Evolutionary conservation across 805 yeast species (phyloP).

Genomic region (Suhomyces emberorum): DNA sequence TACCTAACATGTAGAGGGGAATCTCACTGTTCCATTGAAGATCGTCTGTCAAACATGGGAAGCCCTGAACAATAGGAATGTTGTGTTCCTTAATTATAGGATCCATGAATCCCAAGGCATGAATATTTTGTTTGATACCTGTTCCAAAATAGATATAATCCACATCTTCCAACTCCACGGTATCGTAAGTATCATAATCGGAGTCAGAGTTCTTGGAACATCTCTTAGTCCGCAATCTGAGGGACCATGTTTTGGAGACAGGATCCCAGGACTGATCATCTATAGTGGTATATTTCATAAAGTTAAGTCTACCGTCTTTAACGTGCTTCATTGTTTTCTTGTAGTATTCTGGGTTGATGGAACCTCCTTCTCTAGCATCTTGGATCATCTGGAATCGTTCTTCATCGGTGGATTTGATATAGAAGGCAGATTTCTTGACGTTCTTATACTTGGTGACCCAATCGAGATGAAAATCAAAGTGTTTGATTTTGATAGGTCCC

Average conservation of each 20-base stretch:
- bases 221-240: conserved; percentile 9
- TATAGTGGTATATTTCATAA: conserved; percentile 28
- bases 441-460: conserved; percentile 51
- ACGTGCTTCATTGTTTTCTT: conserved; percentile 27
- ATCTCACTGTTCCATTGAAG: conserved; percentile 39
- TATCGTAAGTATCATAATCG: conserved; percentile 4
- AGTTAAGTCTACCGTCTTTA: conserved; percentile 26
- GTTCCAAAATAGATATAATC: conserved; percentile 44
- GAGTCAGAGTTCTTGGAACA: conserved; percentile 5
- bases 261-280: conserved; percentile 23
- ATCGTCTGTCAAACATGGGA: conserved; percentile 43
- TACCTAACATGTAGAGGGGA: conserved; percentile 42
- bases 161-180: conserved; percentile 7
- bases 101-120: conserved; percentile 27
- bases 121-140: conserved; percentile 33
- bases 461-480: conserved; percentile 46
- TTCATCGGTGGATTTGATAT: conserved; percentile 41
- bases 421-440: conserved; percentile 41
- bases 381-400: conserved; percentile 39
- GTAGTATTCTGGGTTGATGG: conserved; percentile 44
- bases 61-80: conserved; percentile 33
- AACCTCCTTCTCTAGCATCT: conserved; percentile 45
- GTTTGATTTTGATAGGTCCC: conserved; percentile 40
- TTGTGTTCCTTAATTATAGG: conserved; percentile 23
- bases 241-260: conserved; percentile 22